Conservation (phyloP, 176 grass and related monocot species). For the Eragrostis curvula region DNA sequence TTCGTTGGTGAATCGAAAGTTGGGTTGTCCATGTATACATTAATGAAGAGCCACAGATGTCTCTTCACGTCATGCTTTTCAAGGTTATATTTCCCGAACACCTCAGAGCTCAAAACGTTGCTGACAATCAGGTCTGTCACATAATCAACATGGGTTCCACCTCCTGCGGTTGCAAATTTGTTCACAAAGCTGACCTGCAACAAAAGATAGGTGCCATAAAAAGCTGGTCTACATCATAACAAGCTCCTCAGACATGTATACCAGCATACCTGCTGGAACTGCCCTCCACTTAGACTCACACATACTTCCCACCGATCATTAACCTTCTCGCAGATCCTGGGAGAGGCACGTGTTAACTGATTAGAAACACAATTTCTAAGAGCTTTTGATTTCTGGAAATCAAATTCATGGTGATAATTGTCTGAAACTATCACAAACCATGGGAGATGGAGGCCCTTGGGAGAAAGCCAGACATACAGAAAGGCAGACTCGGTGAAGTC, state of each 20-base stretch:
- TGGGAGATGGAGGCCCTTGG: no score
- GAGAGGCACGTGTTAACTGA: constrained; percentile 19
- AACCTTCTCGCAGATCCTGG: constrained; percentile 55
- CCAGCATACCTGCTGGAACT: constrained; percentile 80
- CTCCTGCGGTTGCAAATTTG: constrained; percentile 74
- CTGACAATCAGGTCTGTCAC: constrained; percentile 75
- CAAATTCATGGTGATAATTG: constrained; percentile 6
- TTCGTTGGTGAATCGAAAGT: constrained; percentile 96
- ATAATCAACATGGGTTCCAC: constrained; percentile 87
- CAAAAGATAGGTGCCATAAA: not conserved
- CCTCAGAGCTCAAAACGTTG: constrained; percentile 54
- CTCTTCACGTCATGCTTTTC: constrained; percentile 72
- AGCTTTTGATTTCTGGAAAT: not conserved
- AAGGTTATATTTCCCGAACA: constrained; percentile 91
- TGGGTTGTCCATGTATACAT: constrained; percentile 79
- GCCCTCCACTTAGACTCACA: constrained; percentile 75
- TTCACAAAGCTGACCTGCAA: constrained; percentile 93
- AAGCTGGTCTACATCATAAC: not conserved
- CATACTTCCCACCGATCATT: constrained; percentile 94
- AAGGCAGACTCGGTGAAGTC: no score
- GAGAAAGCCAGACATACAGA: no score
- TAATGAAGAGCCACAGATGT: constrained; percentile 93
- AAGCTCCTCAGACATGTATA: not conserved
- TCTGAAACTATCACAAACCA: constrained; percentile 44
- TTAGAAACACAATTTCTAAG: no score